Evolutionary conservation across 495 filamentous ascomycete species (phyloP).

Genomic region (Monascus purpureus): DNA sequence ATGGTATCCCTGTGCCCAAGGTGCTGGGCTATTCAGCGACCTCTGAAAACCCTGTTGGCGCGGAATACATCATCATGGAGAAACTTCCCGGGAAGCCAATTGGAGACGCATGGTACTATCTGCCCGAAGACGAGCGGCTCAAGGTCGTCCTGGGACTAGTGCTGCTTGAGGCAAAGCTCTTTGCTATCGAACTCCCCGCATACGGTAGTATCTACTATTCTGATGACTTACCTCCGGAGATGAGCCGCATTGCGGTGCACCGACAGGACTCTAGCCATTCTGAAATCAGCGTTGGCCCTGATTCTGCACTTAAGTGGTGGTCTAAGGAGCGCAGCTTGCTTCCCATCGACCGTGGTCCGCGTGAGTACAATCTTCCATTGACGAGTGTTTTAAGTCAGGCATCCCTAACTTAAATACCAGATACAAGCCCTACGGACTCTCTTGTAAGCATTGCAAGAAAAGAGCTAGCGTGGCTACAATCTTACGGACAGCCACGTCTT

Average conservation of each 20-base stretch:
- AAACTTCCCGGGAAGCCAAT: slow-evolving; percentile 1
- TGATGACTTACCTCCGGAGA: slow-evolving; percentile 5
- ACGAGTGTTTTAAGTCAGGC: not conserved
- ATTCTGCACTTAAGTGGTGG: slow-evolving; percentile 11
- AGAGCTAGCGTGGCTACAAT: slow-evolving; percentile 7
- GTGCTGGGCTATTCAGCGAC: slow-evolving; percentile 7
- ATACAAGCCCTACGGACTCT: not conserved
- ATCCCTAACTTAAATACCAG: slow-evolving; percentile 1
- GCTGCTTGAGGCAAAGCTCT: slow-evolving; percentile 12
- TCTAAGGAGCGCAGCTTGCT: slow-evolving; percentile 1
- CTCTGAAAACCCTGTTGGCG: slow-evolving; percentile 5
- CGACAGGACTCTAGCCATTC: no score
- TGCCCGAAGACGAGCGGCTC: slow-evolving; percentile 6
- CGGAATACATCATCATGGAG: slow-evolving; percentile 12
- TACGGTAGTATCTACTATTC: slow-evolving; percentile 14
- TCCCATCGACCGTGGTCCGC: no score
- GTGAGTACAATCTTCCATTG: not conserved
- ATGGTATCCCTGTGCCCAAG: slow-evolving; percentile 10
- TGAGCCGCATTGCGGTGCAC: no score
- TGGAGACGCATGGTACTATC: slow-evolving; percentile 4
- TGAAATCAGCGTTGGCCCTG: slow-evolving; percentile 12
- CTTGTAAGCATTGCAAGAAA: not conserved
- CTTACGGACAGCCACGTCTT: slow-evolving; percentile 5
- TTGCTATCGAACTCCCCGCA: slow-evolving; percentile 7
- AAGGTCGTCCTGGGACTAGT: slow-evolving; percentile 11